Evolutionary conservation across 495 filamentous ascomycete species (phyloP), one percentile per base, ranked within the genome.

Genomic region (Staphylotrichum tortipilum): DNA sequence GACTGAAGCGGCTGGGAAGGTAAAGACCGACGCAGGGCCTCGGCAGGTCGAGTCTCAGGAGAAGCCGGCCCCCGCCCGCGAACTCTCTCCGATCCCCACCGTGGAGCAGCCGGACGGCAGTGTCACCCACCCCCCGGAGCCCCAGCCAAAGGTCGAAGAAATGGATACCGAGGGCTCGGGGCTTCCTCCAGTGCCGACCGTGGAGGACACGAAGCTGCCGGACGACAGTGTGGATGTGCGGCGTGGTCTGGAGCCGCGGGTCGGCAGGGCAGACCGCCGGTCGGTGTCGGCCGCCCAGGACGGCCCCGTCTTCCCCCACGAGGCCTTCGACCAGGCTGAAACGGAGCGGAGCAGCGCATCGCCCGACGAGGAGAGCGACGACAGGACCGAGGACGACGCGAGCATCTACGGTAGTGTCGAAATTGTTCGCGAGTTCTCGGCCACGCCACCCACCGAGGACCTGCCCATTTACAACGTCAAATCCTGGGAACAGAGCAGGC

Each of bases 361-460:
- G 10, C 33, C 41, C 11, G 62, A 57, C 9, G 70, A 68, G 33
- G 70, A 70, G 21, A 74, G 73, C 31, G 73, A 76, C 26, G 69
- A 72, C 41, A 77, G 80, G 43, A 73, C 84, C 19, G 83, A 88
- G 62, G 79, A 79, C 44, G 69, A 76, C 35, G 84, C 77, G 48
- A 74, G 72, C 44, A 69, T 73, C 52, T 77, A 78, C 51, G 75
- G 79, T 41, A 69, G 64, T n/a, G 59, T 74, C 44, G 66, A 68
- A 44, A 55, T 66, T 49, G 67, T 75, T 33, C 61, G 72, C 35
- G 65, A 68, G 48, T 65, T 60, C 38, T 76, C 76, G 52, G 53
- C 59, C 24, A 79, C 77, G 1, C 77, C 77, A 10, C 69, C 73
- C 0, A 57, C 71, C 18, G 69, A 72, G 6, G 69, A 65, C 29